Base-by-base conservation (phyloP, 2,329 filamentous ascomycete species). In the Phyllosticta citribraziliensis region DNA sequence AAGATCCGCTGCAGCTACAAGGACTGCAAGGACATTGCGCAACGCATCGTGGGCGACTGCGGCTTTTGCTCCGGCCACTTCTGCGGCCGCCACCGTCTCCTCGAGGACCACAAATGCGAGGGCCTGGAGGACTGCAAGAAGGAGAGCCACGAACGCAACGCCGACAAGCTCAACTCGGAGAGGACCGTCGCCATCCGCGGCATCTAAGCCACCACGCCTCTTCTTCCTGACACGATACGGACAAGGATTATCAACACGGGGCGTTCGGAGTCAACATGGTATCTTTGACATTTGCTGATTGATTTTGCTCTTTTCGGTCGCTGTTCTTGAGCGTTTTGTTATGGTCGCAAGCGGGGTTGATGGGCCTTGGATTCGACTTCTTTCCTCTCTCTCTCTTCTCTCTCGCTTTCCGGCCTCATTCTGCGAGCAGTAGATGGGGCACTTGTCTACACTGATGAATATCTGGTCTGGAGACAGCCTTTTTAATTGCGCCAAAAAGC, bases 51-150 rank as follows among this genome's bases (percentile, higher is more conserved):
- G 63, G 94, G 94, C 60, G 93, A 97, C 79, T 99, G 94, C 78
- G 88, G 86, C 64, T 97, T 97, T 81, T 99, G 94, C 80, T 82
- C 88, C 61, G 91, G 92, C 54, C 89, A 95, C 74, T 97, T 90
- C 80, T 99, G 94, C 78, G 90, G 90, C 69, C 96, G 91, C 79
- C 94, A 99, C 78, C 84, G 94, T 61, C 83, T 97, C 78, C 78
- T 97, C 65, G 94, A 99, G 76, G 89, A 93, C 68, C 94, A 99
- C 79, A 90, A 90, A 78, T 99, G 94, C 79, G 85, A 84, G 65
- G 91, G 91, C 51, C 80, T 99, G 62, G 94, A 97, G 80, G 89
- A 96, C 78, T 97, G 93, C 83, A 96, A 97, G 83, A 94, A 96
- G 80, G 91, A 96, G 75, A 93, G 90, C 55, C 91, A 96, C 76